Evolutionary conservation across 1,284 basidiomycete genomes (phyloP).

Genomic region (Sanghuangporus weigelae): DNA sequence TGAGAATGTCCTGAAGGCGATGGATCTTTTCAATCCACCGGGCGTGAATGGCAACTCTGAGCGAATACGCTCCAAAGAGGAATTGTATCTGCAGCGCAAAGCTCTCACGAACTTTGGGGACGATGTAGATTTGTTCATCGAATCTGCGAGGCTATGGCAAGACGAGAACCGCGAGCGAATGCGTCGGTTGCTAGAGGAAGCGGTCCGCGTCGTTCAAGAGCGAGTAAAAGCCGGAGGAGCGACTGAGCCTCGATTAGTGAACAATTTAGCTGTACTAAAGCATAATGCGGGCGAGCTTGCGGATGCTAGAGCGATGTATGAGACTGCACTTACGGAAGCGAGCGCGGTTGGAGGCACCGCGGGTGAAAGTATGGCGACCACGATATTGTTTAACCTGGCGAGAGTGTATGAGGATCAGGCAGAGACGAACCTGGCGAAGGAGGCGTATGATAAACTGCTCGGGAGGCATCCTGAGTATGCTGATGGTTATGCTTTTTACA

Average conservation of each 20-base stretch:
- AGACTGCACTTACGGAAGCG: slow-evolving; percentile 59
- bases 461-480: slow-evolving; percentile 88
- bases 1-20: slow-evolving; percentile 64
- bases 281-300: slow-evolving; percentile 65
- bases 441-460: slow-evolving; percentile 82
- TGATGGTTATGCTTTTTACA: slow-evolving; percentile 60
- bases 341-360: slow-evolving; percentile 42
- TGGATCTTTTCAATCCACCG: slow-evolving; percentile 38
- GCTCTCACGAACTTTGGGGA: slow-evolving; percentile 54
- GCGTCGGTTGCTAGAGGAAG: slow-evolving; percentile 67
- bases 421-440: slow-evolving; percentile 64
- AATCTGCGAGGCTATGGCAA: slow-evolving; percentile 85
- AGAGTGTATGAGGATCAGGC: slow-evolving; percentile 82
- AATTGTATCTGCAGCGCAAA: slow-evolving; percentile 26
- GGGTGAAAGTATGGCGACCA: slow-evolving; percentile 69
- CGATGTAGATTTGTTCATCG: slow-evolving; percentile 81
- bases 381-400: slow-evolving; percentile 85
- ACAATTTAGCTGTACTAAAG: slow-evolving; percentile 77
- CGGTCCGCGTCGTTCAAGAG: slow-evolving; percentile 54
- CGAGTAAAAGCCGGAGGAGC: slow-evolving; percentile 42
- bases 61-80: slow-evolving; percentile 29
- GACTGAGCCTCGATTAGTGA: slow-evolving; percentile 64
- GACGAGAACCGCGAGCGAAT: slow-evolving; percentile 73
- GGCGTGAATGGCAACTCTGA: slow-evolving; percentile 42
- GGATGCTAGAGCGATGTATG: slow-evolving; percentile 58